Evolutionary conservation across 2,329 filamentous ascomycete species (phyloP).

Genomic region (Huntiella omanensis): DNA sequence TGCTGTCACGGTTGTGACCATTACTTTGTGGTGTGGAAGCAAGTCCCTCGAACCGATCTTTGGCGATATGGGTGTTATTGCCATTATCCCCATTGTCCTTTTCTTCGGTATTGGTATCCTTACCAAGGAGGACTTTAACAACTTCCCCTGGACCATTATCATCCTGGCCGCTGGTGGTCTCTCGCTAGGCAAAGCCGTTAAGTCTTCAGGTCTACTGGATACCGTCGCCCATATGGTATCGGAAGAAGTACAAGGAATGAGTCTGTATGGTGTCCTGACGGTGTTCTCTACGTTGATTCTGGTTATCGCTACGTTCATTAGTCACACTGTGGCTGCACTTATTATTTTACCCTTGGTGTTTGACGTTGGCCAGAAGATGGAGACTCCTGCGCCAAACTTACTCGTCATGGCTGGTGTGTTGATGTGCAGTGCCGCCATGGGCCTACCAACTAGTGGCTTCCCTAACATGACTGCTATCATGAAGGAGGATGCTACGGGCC

Average conservation of each 20-base stretch:
- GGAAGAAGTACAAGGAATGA: conserved; percentile 52
- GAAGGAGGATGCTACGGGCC: conserved; percentile 92
- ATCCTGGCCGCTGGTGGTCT: conserved; percentile 89
- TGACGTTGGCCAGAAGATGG: conserved; percentile 70
- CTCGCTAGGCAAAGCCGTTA: conserved; percentile 83
- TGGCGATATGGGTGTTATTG: conserved; percentile 96
- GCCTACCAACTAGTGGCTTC: conserved; percentile 84
- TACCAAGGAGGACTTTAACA: conserved; percentile 98
- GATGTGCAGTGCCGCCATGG: conserved; percentile 97
- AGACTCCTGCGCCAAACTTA: conserved; percentile 78
- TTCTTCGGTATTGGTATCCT: conserved; percentile 95
- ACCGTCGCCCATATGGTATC: conserved; percentile 71
- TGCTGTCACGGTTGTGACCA: conserved; percentile 64
- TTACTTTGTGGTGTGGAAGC: conserved; percentile 77
- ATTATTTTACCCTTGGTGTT: conserved; percentile 85
- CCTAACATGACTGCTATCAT: conserved; percentile 99
- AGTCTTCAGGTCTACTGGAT: conserved; percentile 77
- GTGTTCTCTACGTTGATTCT: conserved; percentile 73
- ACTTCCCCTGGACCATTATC: conserved; percentile 99
- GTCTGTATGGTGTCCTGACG: conserved; percentile 68
- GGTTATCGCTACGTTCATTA: conserved; percentile 93
- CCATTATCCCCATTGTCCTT: conserved; percentile 83
- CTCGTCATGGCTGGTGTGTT: conserved; percentile 87
- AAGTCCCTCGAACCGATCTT: conserved; percentile 77
- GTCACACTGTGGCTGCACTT: conserved; percentile 85